phyloP scores from a whole-genome alignment of 2,329 filamentous ascomycete genomes.

The Phaeosphaeria sp. region DNA sequence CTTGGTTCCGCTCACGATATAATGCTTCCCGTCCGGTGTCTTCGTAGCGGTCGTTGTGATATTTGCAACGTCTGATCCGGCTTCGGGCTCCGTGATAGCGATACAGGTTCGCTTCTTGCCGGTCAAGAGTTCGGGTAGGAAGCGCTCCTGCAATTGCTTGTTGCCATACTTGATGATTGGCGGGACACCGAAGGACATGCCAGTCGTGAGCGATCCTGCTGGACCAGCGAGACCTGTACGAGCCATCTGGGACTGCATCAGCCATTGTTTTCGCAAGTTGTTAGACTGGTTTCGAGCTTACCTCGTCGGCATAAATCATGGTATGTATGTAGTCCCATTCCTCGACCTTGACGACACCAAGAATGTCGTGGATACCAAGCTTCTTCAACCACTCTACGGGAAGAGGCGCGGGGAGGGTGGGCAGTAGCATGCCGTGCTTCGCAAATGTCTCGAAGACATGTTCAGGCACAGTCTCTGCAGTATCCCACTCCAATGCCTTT shows the following conservation, averaged over 20 bases:
- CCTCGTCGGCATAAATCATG: conserved; percentile 73
- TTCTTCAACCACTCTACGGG: conserved; percentile 72
- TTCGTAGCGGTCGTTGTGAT: conserved; percentile 72
- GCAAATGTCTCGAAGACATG: conserved; percentile 71
- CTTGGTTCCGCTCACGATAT: conserved; percentile 76
- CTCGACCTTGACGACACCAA: conserved; percentile 71
- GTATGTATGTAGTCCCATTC: conserved; percentile 77
- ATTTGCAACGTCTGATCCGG: conserved; percentile 76
- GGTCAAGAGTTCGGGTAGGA: conserved; percentile 73
- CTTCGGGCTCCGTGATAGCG: conserved; percentile 79
- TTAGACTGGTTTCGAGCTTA: conserved; percentile 23
- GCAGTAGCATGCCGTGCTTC: conserved; percentile 72
- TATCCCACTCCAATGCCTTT: conserved; percentile 74
- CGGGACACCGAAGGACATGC: conserved; percentile 75
- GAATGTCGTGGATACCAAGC: conserved; percentile 69
- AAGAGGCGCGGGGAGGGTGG: conserved; percentile 71
- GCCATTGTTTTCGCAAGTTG: neutral
- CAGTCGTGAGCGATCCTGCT: conserved; percentile 69
- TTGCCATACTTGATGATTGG: conserved; percentile 74
- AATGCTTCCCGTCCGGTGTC: conserved; percentile 68
- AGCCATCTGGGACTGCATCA: conserved; percentile 58
- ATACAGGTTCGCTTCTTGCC: conserved; percentile 74
- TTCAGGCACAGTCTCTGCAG: conserved; percentile 66
- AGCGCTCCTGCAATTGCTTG: conserved; percentile 66
- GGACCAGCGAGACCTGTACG: conserved; percentile 71